Conservation (phyloP, 2,329 filamentous ascomycete genomes). For the Scedosporium boydii region DNA sequence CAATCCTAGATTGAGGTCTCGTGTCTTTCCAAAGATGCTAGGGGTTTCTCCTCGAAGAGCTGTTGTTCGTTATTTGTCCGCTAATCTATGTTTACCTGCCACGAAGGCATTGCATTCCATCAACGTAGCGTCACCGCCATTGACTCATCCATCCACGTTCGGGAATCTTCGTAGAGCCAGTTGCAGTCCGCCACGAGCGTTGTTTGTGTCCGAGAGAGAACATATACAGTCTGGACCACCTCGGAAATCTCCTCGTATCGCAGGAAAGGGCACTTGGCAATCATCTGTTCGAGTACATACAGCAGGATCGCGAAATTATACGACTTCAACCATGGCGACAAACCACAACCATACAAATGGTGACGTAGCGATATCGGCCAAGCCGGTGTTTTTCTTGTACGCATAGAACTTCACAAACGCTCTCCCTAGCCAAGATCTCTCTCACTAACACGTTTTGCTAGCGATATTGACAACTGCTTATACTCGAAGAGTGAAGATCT, state of each 20-base stretch:
- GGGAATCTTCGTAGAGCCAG: neutral
- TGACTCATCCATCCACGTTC: neutral
- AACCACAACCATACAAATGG: neutral
- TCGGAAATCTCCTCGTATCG: neutral
- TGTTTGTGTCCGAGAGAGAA: neutral
- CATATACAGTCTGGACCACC: neutral
- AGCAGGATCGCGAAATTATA: neutral
- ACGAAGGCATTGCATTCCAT: neutral
- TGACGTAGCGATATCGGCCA: conserved; percentile 10
- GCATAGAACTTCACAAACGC: conserved; percentile 7
- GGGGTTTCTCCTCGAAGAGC: neutral
- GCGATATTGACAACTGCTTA: conserved; percentile 98
- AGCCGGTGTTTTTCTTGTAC: conserved; percentile 35
- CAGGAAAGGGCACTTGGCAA: neutral
- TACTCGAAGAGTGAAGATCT: conserved; percentile 67
- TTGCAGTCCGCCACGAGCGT: neutral
- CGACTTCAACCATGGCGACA: neutral
- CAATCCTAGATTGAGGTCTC: neutral
- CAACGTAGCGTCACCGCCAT: neutral
- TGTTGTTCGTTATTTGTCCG: neutral
- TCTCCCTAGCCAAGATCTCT: neutral
- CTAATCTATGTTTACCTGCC: neutral
- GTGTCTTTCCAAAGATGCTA: neutral
- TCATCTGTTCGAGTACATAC: neutral
- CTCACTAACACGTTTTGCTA: conserved; percentile 23